Evolutionary conservation across 768 basidiomycete genomes (phyloP).

Genomic region (Tulasnella sp.): DNA sequence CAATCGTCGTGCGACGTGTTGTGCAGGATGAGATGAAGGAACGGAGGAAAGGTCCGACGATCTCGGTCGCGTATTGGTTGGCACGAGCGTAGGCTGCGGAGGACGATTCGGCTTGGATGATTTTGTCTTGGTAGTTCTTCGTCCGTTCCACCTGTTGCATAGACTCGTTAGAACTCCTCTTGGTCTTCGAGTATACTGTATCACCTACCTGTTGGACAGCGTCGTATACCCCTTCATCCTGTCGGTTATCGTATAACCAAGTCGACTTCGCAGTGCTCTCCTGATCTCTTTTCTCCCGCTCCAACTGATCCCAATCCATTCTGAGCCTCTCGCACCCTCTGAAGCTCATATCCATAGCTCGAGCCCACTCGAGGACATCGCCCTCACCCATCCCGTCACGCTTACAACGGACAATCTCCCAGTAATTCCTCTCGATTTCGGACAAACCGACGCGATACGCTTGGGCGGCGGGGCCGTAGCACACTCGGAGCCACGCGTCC

Average conservation of each 20-base stretch:
- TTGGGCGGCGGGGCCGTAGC: not conserved
- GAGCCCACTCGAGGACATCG: not conserved
- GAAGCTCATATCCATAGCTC: not conserved
- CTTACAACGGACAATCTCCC: not conserved
- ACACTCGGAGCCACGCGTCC: not conserved
- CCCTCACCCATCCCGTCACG: not conserved
- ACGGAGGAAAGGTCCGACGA: not conserved
- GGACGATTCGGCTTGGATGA: not conserved
- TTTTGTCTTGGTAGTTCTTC: not conserved
- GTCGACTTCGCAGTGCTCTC: not conserved
- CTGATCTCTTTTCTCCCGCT: not conserved
- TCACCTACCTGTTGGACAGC: not conserved
- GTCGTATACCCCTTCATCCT: not conserved
- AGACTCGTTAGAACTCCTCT: not conserved
- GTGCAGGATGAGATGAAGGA: not conserved
- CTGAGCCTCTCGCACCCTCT: not conserved
- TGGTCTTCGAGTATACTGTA: not conserved
- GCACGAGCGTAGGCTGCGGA: not conserved
- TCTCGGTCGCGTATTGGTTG: not conserved
- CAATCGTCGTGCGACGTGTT: not conserved
- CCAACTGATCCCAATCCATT: not conserved
- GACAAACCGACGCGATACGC: not conserved
- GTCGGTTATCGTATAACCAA: not conserved
- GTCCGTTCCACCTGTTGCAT: not conserved
- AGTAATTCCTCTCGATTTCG: not conserved